phyloP scores from a whole-genome alignment of 768 basidiomycete species.

The Rhizopogon sp. region DNA sequence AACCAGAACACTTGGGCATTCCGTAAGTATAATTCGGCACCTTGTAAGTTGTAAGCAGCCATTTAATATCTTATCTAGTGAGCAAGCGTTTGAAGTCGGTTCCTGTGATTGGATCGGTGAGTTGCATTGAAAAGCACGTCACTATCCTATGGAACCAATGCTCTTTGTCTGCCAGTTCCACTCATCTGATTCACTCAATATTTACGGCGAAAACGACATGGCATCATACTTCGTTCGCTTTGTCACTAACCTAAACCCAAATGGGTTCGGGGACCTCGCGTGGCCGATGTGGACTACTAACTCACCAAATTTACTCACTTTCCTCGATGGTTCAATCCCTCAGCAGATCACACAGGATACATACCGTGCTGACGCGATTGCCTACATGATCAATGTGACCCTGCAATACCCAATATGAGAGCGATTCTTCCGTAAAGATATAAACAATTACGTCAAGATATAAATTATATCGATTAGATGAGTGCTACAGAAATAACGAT shows the following conservation, averaged over 20 bases:
- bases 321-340: constrained; percentile 30
- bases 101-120: constrained; percentile 13
- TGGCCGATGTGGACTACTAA: constrained; percentile 41
- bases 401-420: constrained; percentile 5
- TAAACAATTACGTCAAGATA: not conserved
- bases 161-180: constrained; percentile 30
- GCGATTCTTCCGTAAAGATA: not conserved
- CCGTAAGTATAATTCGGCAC: too few species aligned
- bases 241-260: constrained; percentile 30
- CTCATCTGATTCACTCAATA: constrained; percentile 34
- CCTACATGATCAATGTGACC: constrained; percentile 19
- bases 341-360: constrained; percentile 37
- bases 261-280: constrained; percentile 29
- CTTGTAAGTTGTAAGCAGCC: constrained; percentile 7
- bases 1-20: too few species aligned
- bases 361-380: constrained; percentile 35
- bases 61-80: constrained; percentile 23
- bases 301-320: constrained; percentile 33
- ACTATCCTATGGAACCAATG: too few species aligned
- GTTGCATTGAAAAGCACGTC: constrained; percentile 1
- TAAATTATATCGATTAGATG: not conserved
- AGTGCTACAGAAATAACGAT: not conserved
- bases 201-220: constrained; percentile 38
- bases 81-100: constrained; percentile 39
- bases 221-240: constrained; percentile 29